Evolutionary conservation across 1,284 basidiomycete genomes (phyloP).

Genomic region (Clitocybe nebularis): DNA sequence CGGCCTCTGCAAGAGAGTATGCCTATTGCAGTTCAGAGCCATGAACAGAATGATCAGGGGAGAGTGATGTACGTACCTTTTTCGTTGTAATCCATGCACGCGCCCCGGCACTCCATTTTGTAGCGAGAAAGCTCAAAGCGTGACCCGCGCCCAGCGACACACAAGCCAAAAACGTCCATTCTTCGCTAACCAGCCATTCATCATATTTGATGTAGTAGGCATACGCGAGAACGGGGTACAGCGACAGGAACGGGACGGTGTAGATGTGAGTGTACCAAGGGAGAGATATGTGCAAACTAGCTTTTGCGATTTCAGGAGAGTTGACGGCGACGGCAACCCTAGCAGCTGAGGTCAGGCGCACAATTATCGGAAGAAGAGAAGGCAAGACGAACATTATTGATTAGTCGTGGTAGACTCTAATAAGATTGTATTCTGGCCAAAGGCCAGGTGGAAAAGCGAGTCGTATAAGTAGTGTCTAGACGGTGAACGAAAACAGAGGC

Average conservation of each 20-base stretch:
- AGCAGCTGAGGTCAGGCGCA: constrained; percentile 2
- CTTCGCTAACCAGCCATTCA: constrained; percentile 87
- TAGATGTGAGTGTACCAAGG: constrained; percentile 83
- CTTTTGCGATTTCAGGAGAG: constrained; percentile 82
- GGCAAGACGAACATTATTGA: constrained; percentile 15
- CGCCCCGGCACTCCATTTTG: constrained; percentile 85
- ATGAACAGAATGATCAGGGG: constrained; percentile 4
- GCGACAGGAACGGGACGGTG: constrained; percentile 75
- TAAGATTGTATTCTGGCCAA: too few relatives aligned
- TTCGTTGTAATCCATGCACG: constrained; percentile 77
- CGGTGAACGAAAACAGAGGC: too few relatives aligned
- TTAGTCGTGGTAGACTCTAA: too few relatives aligned
- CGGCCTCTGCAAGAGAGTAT: constrained; percentile 64
- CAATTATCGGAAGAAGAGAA: constrained; percentile 5
- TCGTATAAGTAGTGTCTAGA: too few relatives aligned
- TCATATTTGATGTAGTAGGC: constrained; percentile 91
- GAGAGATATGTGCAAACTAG: constrained; percentile 78
- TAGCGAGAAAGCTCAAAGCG: constrained; percentile 89
- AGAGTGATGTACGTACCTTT: constrained; percentile 38
- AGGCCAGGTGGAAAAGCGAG: constrained; percentile 1
- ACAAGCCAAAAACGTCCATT: constrained; percentile 94
- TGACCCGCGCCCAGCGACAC: constrained; percentile 84
- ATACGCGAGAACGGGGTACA: constrained; percentile 90
- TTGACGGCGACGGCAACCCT: constrained; percentile 57
- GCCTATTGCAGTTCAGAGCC: constrained; percentile 40